Base-by-base conservation (phyloP, 2,329 filamentous ascomycete genomes). In the Phialophora macrospora region DNA sequence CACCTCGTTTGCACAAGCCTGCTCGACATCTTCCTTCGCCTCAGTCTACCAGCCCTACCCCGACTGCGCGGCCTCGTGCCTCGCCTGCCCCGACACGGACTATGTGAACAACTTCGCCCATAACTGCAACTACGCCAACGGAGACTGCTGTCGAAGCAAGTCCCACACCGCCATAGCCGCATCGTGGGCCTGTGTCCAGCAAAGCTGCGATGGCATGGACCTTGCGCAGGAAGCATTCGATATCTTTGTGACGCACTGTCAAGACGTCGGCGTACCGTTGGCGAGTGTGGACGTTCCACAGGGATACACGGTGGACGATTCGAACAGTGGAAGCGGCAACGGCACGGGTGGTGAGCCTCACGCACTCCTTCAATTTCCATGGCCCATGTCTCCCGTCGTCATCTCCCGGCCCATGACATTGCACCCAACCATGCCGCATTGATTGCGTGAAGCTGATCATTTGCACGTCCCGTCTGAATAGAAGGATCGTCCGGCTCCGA, bases 1-100 rank as follows among this genome's bases (percentile, higher is more conserved):
- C 38, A 58, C 41, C 2, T 55, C 17, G 24, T 34, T 0, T 17
- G 9, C 22, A 51, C 48, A 51, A 55, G 32, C n/a, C 38, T 58
- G 55, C 38, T 58, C 55, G 24, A 58, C 55, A 2, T 26, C n/a
- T 1, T 24, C 32, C 7, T 46, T 58, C 38, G 17, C 32, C n/a
- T n/a, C 32, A 6, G 41, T 44, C 55, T 58, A 58, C 22, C 20
- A 58, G 2, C 5, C 32, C 20, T 58, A 58, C 55, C 38, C 55
- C 11, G 32, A 44, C n/a, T 58, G 55, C 55, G 55, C 55, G 11
- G 38, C 38, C 9, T n/a, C 32, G 26, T 58, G 55, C 28, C 55
- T 58, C 38, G 55, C 55, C 38, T 58, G 55, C 55, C 32, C 55
- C 6, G 55, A 58, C 32, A 22, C 55, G 12, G 55, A 58, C 11